phyloP scores from a whole-genome alignment of 108 stramenopile genomes.

The Asterionellopsis glacialis region DNA sequence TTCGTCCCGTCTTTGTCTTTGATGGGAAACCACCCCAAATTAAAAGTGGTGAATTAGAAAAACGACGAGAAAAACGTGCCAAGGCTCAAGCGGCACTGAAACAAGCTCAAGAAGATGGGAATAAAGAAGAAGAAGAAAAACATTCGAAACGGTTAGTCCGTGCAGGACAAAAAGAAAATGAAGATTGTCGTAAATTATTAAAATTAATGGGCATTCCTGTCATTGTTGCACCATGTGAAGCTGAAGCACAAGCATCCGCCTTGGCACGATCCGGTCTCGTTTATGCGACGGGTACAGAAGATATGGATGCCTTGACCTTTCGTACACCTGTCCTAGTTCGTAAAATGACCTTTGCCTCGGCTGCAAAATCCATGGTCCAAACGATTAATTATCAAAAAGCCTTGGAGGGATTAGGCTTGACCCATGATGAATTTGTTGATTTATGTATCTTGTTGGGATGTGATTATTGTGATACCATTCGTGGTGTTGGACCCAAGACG shows the following conservation, averaged over 20 bases:
- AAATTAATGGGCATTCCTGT: constrained; percentile 96
- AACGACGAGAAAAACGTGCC: constrained; percentile 89
- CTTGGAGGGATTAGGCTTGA: constrained; percentile 83
- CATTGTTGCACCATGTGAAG: constrained; percentile 94
- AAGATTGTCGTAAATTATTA: constrained; percentile 83
- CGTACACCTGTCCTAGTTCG: constrained; percentile 84
- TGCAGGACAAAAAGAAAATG: constrained; percentile 87
- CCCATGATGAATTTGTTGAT: constrained; percentile 97
- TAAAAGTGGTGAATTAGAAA: constrained; percentile 89
- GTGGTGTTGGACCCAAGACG: constrained; percentile 97
- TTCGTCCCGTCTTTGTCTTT: constrained; percentile 96
- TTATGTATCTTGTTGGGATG: constrained; percentile 96
- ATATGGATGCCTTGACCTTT: constrained; percentile 99
- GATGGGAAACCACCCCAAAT: constrained; percentile 97
- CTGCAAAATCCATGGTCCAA: constrained; percentile 59
- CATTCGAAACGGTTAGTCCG: constrained; percentile 81
- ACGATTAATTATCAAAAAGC: constrained; percentile 89
- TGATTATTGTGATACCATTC: constrained; percentile 96
- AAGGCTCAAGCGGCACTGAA: constrained; percentile 89
- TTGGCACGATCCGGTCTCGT: constrained; percentile 85
- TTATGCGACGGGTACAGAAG: constrained; percentile 97
- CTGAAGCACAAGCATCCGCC: constrained; percentile 97
- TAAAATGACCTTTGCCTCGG: constrained; percentile 90
- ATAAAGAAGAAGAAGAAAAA: constrained; percentile 85
- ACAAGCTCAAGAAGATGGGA: constrained; percentile 78